Base-by-base conservation (phyloP, 768 basidiomycete genomes). In the Suillus plorans region DNA sequence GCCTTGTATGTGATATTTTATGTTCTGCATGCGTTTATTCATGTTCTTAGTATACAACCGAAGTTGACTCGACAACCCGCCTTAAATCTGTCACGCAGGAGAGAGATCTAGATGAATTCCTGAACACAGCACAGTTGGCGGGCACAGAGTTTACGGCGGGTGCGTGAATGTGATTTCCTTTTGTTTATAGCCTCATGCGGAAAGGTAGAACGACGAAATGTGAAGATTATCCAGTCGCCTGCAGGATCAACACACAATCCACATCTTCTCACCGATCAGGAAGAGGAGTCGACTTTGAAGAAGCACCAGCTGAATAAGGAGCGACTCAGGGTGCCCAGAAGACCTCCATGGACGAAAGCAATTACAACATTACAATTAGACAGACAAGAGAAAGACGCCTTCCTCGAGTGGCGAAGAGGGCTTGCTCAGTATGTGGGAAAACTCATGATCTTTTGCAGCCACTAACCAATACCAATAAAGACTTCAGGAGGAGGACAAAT, bases 71-170 rank as follows among this genome's bases (percentile, higher is more conserved):
- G 13, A 83, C 87, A 8, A 82, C 82, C 61, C 88, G 88, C 41
- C 83, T 99, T 44, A 87, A 89, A 73, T 98, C 97, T 0, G 89
- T 99, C 25, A 99, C 97, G 0, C 96, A 99, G 78, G 97, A 99
- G 79, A 82, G 88, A 63, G 95, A 98, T 80, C 81, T 99, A 22
- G 95, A 98, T 69, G 97, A 96, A 77, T 99, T 99, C 75, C 78
- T 99, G 63, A 96, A 87, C 72, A 97, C 94, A 14, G 97, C 97
- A 12, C 92, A 95, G 70, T 81, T 99, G 62, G 97, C 97, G 16
- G 97, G 91, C 60, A 92, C 92, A 13, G 94, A 99, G 70, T 99
- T 99, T 73, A 93, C 94, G 20, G 97, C 97, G 42, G 97, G 96
- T 97, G 65, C 42, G 86, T 70, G 31, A 37, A 18, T 44, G 59